A percentile compares a stretch with the other conserved stretches of the same genome.
Conservation (phyloP, 768 basidiomycete species). For the Suillus tomentosus region DNA sequence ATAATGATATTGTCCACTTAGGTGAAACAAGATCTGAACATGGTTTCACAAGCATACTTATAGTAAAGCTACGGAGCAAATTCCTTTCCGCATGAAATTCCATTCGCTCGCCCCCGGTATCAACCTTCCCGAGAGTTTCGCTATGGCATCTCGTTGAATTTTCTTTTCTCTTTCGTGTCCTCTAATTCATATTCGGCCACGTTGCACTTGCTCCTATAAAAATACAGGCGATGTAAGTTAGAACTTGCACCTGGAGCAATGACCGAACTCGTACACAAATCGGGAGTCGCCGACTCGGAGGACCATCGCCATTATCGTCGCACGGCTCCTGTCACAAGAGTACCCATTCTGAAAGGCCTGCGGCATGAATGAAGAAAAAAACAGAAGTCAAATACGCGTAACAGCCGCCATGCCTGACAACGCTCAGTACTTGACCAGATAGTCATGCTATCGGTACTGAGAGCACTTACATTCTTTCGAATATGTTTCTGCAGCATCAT, state of each 20-base stretch:
- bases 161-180: conserved; percentile 26
- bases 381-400: background rate
- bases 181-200: conserved; percentile 19
- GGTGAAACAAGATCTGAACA: background rate
- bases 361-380: conserved; percentile 20
- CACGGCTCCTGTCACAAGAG: background rate
- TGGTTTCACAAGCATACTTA: background rate
- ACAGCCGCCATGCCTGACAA: background rate
- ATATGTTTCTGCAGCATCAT: background rate
- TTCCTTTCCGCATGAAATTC: conserved; percentile 40
- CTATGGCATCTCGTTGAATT: conserved; percentile 26
- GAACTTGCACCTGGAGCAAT: conserved; percentile 63
- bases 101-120: conserved; percentile 44
- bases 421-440: background rate
- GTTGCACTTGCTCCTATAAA: conserved; percentile 41
- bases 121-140: too few species aligned
- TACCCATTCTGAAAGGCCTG: background rate
- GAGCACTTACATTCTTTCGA: background rate
- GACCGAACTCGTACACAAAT: conserved; percentile 72
- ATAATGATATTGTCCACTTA: background rate
- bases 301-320: background rate
- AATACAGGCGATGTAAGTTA: conserved; percentile 53
- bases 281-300: conserved; percentile 44
- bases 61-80: background rate
- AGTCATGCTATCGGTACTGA: background rate